A percentile compares a stretch with the other conserved stretches of the same genome.
phyloP scores from a whole-genome alignment of 108 stramenopile species.

The Pseudonitzschia delicatissima region DNA sequence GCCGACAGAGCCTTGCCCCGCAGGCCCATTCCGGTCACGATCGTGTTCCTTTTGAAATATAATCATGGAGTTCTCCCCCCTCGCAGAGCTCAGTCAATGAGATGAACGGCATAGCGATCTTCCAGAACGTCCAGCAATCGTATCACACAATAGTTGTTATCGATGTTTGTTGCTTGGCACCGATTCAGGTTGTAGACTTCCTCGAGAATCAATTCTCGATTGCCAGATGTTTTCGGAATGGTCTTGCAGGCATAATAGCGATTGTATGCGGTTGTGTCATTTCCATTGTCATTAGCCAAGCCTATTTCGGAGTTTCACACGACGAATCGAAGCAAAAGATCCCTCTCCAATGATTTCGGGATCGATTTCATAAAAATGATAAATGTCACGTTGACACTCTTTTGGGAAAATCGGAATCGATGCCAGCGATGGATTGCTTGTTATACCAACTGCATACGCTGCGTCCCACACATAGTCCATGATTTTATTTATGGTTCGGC shows the following conservation, averaged over 20 bases:
- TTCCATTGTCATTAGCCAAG: not conserved
- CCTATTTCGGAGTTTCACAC: not conserved
- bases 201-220: not conserved
- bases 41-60: slow-evolving; percentile 41
- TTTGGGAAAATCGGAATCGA: not conserved
- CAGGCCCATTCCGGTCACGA: slow-evolving; percentile 1
- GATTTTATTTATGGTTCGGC: too few relatives aligned
- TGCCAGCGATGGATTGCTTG: not conserved
- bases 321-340: not conserved
- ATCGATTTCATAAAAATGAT: not conserved
- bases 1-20: not conserved
- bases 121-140: slow-evolving; percentile 70
- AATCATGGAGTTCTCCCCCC: slow-evolving; percentile 70
- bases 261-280: not conserved
- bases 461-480: slow-evolving; percentile 2
- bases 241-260: slow-evolving; percentile 45
- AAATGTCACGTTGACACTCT: not conserved
- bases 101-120: slow-evolving; percentile 59
- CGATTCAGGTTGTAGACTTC: slow-evolving; percentile 50
- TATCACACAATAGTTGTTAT: slow-evolving; percentile 64
- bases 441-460: not conserved
- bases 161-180: not conserved
- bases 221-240: slow-evolving; percentile 30
- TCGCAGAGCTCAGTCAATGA: slow-evolving; percentile 41
- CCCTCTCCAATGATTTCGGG: slow-evolving; percentile 1